Evolutionary conservation across 768 basidiomycete species (phyloP), one percentile per base, ranked within the genome.

Genomic region (Lactarius quietus): DNA sequence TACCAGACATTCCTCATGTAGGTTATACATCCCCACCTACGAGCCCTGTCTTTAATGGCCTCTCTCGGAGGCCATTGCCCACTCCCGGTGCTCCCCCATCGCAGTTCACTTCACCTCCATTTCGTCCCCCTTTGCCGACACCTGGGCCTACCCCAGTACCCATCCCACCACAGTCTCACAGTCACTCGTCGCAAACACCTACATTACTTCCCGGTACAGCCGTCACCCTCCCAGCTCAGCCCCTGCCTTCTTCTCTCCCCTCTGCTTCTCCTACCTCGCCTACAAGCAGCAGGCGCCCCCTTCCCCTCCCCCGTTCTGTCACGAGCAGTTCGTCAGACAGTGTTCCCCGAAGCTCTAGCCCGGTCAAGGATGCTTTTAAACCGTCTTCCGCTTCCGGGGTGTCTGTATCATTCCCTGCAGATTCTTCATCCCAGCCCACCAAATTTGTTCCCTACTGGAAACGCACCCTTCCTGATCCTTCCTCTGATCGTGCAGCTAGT

Each of bases 361-460:
- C 69, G 14, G 60, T 63, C 12, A 68, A 60, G 35, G 64, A 68
- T 41, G 66, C 41, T n/a, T 6, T 55, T 6, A 66, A 55, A 33
- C 7, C 66, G 23, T 59, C 53, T 17, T 29, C 65, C n/a, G 29
- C 52, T 45, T n/a, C 52, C n/a, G 57, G 9, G 18, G 39, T 18
- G 15, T 28, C 67, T 33, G 12, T 57, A 15, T 17, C 57, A 17
- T 43, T 38, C 26, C 51, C 36, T 26, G 43, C 15, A 9, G 57
- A 58, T 36, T 29, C 54, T 1, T 39, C 62, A 3, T 8, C 56
- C 14, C 63, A 61, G 3, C 33, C 61, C 17, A 59, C 58, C 48
- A 70, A 61, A 45, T 70, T 70, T 43, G 41, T 70, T 20, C 69
- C 69, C 7, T 70, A 70, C 61, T 70, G 69, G 69, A 70, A 65